A percentile compares a stretch with the other conserved stretches of the same genome.
Conservation (phyloP, 1,139 yeast genomes). For the Candida anutae region DNA sequence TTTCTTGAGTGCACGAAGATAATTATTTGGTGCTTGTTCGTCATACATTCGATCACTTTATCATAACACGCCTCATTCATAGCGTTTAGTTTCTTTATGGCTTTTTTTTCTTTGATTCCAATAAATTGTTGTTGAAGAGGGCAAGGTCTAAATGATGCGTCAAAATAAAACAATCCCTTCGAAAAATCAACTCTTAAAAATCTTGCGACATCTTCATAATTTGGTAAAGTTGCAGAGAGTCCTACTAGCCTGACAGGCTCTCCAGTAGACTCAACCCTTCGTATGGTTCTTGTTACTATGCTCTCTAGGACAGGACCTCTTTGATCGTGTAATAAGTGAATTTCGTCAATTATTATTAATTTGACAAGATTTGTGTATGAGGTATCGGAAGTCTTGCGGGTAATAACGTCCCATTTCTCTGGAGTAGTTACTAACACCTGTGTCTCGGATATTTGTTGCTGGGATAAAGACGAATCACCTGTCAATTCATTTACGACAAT, state of each 20-base stretch:
- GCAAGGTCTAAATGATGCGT: constrained; percentile 80
- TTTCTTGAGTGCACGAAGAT: constrained; percentile 92
- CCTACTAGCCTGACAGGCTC: constrained; percentile 68
- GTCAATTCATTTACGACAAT: constrained; percentile 79
- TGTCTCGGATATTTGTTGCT: constrained; percentile 68
- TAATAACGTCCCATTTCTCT: constrained; percentile 94
- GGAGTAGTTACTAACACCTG: constrained; percentile 91
- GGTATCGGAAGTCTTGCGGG: constrained; percentile 66
- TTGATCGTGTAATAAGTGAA: constrained; percentile 86
- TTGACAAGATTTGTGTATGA: constrained; percentile 55
- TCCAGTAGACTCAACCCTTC: constrained; percentile 36
- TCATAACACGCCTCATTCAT: constrained; percentile 92
- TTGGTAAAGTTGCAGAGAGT: constrained; percentile 90
- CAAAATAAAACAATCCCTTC: constrained; percentile 68
- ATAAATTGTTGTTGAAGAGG: constrained; percentile 85
- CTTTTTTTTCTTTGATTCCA: constrained; percentile 80
- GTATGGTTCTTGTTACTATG: constrained; percentile 68
- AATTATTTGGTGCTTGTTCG: constrained; percentile 61
- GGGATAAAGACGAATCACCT: constrained; percentile 80
- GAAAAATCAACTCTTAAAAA: constrained; percentile 63
- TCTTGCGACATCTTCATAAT: constrained; percentile 78
- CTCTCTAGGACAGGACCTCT: constrained; percentile 94
- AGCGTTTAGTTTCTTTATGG: constrained; percentile 70
- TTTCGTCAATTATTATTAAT: constrained; percentile 84
- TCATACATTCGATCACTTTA: constrained; percentile 60